These are phyloP conservation scores for Marasmius fiardii DNA, from an alignment of 1,284 basidiomycete species.

Conservation along the genomic window DNA sequence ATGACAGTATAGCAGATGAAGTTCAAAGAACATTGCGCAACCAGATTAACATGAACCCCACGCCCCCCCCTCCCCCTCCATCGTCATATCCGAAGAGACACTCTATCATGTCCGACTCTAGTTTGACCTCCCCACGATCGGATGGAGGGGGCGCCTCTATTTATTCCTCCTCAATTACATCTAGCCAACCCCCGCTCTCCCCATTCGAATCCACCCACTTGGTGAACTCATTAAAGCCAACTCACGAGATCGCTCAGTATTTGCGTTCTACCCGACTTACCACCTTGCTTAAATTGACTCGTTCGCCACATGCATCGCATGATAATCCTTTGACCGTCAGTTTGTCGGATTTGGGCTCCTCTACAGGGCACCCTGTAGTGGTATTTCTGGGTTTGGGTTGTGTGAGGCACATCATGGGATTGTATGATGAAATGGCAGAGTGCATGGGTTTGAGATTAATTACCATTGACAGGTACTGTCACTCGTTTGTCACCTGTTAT, in stretches of 20 bases:
- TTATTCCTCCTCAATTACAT: slow-evolving; percentile 44
- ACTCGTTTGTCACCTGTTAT: slow-evolving; percentile 15
- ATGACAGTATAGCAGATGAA: slow-evolving; percentile 82
- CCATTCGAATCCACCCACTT: slow-evolving; percentile 44
- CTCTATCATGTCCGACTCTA: slow-evolving; percentile 46
- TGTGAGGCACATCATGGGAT: slow-evolving; percentile 89
- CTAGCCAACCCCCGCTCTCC: slow-evolving; percentile 39
- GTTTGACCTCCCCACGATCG: slow-evolving; percentile 48
- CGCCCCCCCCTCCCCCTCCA: slow-evolving; percentile 36
- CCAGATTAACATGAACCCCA: slow-evolving; percentile 44
- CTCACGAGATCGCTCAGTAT: slow-evolving; percentile 78
- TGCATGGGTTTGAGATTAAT: slow-evolving; percentile 85
- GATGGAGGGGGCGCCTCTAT: slow-evolving; percentile 45
- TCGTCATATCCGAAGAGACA: slow-evolving; percentile 47
- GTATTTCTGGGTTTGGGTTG: slow-evolving; percentile 93
- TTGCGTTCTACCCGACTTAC: slow-evolving; percentile 84
- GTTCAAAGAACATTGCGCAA: slow-evolving; percentile 63
- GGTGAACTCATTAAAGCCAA: slow-evolving; percentile 38
- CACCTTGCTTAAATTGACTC: slow-evolving; percentile 73
- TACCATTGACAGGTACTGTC: slow-evolving; percentile 82
- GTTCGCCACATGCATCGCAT: slow-evolving; percentile 73
- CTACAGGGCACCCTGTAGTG: slow-evolving; percentile 81
- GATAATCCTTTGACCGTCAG: slow-evolving; percentile 82
- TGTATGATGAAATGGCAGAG: slow-evolving; percentile 95
- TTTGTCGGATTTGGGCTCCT: slow-evolving; percentile 85